Percentiles rank a stretch among this genome's conserved stretches.
Evolutionary conservation across 176 grass and related monocot species (phyloP).

Genomic region (Puya raimondii): DNA sequence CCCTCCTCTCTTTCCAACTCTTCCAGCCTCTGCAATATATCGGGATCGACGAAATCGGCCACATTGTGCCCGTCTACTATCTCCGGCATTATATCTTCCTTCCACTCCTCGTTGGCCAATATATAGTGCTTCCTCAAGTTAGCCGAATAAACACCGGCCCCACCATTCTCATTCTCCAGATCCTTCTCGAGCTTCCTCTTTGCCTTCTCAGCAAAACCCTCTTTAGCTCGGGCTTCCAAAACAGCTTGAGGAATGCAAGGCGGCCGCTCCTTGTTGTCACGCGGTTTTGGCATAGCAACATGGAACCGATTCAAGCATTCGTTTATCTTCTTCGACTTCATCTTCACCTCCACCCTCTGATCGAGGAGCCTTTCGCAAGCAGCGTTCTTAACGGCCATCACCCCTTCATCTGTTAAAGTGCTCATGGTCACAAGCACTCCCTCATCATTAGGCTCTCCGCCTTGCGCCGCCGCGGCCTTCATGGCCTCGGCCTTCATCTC

Average conservation of each 20-base stretch:
- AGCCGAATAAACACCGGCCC: conserved; percentile 81
- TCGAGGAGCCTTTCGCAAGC: conserved; percentile 45
- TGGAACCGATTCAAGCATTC: conserved; percentile 56
- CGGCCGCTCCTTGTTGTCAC: conserved; percentile 59
- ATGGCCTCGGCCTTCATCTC: conserved; percentile 45
- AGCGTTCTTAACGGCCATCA: conserved; percentile 53
- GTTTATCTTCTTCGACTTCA: conserved; percentile 51
- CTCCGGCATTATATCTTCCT: conserved; percentile 56
- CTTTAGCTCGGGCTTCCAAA: conserved; percentile 31
- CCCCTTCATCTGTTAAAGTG: conserved; percentile 69
- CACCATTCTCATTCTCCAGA: conserved; percentile 64
- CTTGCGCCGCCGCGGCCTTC: conserved; percentile 22
- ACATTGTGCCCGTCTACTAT: conserved; percentile 68
- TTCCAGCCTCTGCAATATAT: conserved; percentile 56
- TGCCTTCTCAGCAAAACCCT: conserved; percentile 32
- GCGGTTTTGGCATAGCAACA: conserved; percentile 73
- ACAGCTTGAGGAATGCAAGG: conserved; percentile 37
- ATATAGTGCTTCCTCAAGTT: conserved; percentile 65
- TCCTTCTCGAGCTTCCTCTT: conserved; percentile 63
- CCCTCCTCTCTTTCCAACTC: conserved; percentile 76
- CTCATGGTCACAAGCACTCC: conserved; percentile 69
- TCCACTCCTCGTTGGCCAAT: conserved; percentile 65
- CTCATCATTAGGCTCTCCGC: conserved; percentile 44
- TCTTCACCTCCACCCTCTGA: conserved; percentile 42
- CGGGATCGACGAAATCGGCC: conserved; percentile 69